These are phyloP conservation scores for Colletotrichum truncatum DNA, from an alignment of 2,329 filamentous ascomycete genomes.

Conservation along the genomic window DNA sequence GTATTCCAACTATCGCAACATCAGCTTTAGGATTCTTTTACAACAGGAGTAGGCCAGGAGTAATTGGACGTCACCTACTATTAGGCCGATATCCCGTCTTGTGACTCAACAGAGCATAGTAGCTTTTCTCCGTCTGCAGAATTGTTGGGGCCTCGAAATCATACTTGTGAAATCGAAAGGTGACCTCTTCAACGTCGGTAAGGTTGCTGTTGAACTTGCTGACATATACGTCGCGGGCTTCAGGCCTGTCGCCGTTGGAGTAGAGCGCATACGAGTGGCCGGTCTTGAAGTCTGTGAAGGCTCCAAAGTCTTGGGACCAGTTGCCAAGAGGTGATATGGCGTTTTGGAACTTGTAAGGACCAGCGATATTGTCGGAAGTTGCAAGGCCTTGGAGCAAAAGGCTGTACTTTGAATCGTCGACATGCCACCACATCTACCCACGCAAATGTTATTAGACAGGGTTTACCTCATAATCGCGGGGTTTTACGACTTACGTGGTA, in stretches of 20 bases:
- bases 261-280: slow-evolving; percentile 65
- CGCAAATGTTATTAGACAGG: background rate
- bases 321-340: slow-evolving; percentile 66
- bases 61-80: no score
- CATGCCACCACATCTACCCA: slow-evolving; percentile 67
- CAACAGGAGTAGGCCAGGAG: no score
- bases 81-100: slow-evolving; percentile 72
- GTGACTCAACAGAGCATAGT: slow-evolving; percentile 69
- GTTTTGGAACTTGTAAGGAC: slow-evolving; percentile 63
- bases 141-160: slow-evolving; percentile 70
- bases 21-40: no score
- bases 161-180: slow-evolving; percentile 66
- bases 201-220: slow-evolving; percentile 62
- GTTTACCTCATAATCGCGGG: background rate
- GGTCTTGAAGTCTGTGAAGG: slow-evolving; percentile 68
- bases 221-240: slow-evolving; percentile 67
- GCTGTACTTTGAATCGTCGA: slow-evolving; percentile 65
- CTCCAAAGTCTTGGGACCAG: slow-evolving; percentile 70
- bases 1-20: no score
- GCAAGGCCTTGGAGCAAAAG: slow-evolving; percentile 66
- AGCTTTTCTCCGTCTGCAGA: slow-evolving; percentile 67
- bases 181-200: slow-evolving; percentile 58
- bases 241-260: slow-evolving; percentile 64
- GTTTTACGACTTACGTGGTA: slow-evolving; percentile 62
- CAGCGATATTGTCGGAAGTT: slow-evolving; percentile 58